phyloP scores from a whole-genome alignment of 768 basidiomycete species.

The Exidia glandulosa region DNA sequence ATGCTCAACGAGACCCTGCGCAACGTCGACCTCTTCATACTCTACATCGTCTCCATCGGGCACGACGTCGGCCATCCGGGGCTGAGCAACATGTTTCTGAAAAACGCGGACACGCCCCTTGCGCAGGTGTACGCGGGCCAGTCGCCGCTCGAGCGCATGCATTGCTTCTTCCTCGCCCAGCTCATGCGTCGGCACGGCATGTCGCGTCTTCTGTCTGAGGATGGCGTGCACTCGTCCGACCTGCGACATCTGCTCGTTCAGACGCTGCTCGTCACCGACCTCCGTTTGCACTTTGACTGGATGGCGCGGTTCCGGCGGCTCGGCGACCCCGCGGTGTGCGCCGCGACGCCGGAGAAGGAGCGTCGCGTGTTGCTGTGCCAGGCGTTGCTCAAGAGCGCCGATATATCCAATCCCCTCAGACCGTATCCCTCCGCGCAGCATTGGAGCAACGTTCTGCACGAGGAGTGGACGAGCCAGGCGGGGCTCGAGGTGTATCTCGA shows the following conservation, averaged over 20 bases:
- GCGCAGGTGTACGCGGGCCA: conserved; percentile 81
- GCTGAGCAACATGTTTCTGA: conserved; percentile 88
- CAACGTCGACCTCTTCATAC: conserved; percentile 67
- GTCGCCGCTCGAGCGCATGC: conserved; percentile 88
- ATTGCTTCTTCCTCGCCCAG: conserved; percentile 68
- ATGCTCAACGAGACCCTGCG: conserved; percentile 21
- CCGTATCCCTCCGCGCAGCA: conserved; percentile 37
- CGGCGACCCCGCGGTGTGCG: conserved; percentile 11
- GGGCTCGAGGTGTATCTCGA: conserved; percentile 70
- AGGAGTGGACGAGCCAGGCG: conserved; percentile 88
- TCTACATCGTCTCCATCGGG: conserved; percentile 88
- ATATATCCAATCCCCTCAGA: conserved; percentile 96
- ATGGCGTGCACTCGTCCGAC: conserved; percentile 9
- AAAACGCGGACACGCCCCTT: conserved; percentile 86
- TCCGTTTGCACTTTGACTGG: conserved; percentile 55
- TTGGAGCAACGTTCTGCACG: conserved; percentile 81
- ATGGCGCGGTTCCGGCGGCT: conserved; percentile 32
- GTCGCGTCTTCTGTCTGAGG: conserved; percentile 36
- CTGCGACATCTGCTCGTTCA: conserved; percentile 70
- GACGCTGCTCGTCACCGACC: conserved; percentile 87
- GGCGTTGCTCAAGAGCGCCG: conserved; percentile 90
- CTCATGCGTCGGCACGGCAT: conserved; percentile 76
- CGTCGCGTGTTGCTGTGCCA: conserved; percentile 73
- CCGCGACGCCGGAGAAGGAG: conserved; percentile 26
- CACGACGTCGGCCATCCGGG: conserved; percentile 98